Evolutionary conservation across 1,284 basidiomycete species (phyloP).

Genomic region (Tremellales sp.): DNA sequence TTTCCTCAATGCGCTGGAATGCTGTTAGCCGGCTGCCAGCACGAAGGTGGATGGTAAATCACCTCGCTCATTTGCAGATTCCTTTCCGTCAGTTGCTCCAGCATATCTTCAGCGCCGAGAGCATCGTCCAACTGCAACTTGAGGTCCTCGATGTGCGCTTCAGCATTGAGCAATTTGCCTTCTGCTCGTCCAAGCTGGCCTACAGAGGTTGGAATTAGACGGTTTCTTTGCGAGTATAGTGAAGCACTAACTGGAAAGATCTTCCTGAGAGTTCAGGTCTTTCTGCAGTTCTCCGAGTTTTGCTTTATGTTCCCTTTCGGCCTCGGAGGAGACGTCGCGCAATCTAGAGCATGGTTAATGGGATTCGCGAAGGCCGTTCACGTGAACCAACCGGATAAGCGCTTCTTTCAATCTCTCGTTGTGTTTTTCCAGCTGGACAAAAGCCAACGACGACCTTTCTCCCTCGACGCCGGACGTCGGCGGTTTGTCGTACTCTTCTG

Average conservation of each 20-base stretch:
- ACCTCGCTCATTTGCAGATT: slow-evolving; percentile 88
- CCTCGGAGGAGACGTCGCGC: slow-evolving; percentile 82
- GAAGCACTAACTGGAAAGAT: slow-evolving; percentile 36
- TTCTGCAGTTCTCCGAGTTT: slow-evolving; percentile 85
- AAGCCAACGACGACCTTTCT: slow-evolving; percentile 65
- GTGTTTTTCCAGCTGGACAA: slow-evolving; percentile 91
- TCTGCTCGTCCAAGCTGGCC: slow-evolving; percentile 74
- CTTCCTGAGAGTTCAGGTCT: slow-evolving; percentile 58
- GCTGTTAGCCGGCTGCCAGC: slow-evolving; percentile 2
- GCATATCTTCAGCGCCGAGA: slow-evolving; percentile 89
- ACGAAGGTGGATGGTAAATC: slow-evolving; percentile 12
- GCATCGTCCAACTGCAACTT: slow-evolving; percentile 94
- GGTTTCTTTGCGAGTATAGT: slow-evolving; percentile 3
- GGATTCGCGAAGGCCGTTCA: too few species aligned
- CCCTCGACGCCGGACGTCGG: slow-evolving; percentile 52
- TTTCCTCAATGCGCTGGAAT: slow-evolving; percentile 86
- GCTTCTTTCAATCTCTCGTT: slow-evolving; percentile 94
- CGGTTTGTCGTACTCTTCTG: slow-evolving; percentile 48
- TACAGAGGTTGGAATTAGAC: slow-evolving; percentile 36
- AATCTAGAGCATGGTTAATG: slow-evolving; percentile 53
- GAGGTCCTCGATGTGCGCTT: slow-evolving; percentile 86
- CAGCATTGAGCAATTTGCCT: slow-evolving; percentile 76
- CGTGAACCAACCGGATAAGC: slow-evolving; percentile 63
- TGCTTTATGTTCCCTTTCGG: slow-evolving; percentile 75
- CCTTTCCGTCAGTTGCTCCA: slow-evolving; percentile 90